Evolutionary conservation across 805 yeast species (phyloP).

Genomic region (Lipomyces orientalis): DNA sequence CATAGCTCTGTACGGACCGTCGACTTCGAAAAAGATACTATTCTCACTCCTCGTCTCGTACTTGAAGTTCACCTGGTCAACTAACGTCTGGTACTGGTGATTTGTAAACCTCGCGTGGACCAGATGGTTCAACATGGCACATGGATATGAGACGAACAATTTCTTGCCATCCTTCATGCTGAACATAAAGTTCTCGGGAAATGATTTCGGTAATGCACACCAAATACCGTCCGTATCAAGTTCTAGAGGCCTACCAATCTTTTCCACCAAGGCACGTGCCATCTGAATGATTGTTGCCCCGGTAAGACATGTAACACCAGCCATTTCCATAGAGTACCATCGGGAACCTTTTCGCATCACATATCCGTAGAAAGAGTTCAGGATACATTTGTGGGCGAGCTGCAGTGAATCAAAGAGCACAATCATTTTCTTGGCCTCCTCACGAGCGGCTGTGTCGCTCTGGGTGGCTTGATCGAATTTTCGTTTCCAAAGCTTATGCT

Average conservation of each 20-base stretch:
- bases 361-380: slow-evolving; percentile 96
- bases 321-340: slow-evolving; percentile 99
- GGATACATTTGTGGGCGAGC: slow-evolving; percentile 93
- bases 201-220: slow-evolving; percentile 94
- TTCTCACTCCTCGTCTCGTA: slow-evolving; percentile 86
- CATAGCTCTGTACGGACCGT: slow-evolving; percentile 99
- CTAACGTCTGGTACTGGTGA: slow-evolving; percentile 88
- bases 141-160: slow-evolving; percentile 83
- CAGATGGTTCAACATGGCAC: slow-evolving; percentile 91
- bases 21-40: slow-evolving; percentile 96
- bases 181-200: slow-evolving; percentile 86
- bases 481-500: slow-evolving; percentile 93
- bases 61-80: slow-evolving; percentile 67
- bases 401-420: slow-evolving; percentile 93
- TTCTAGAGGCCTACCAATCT: slow-evolving; percentile 93
- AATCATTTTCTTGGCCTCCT: slow-evolving; percentile 93
- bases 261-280: slow-evolving; percentile 90
- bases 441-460: slow-evolving; percentile 64
- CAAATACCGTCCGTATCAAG: slow-evolving; percentile 99
- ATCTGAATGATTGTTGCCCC: slow-evolving; percentile 98
- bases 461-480: slow-evolving; percentile 63
- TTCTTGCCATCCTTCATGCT: slow-evolving; percentile 77
- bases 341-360: slow-evolving; percentile 99
- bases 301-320: slow-evolving; percentile 96
- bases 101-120: slow-evolving; percentile 93